Evolutionary conservation across 2,329 filamentous ascomycete species (phyloP).

Genomic region (Phyllosticta citribraziliensis): DNA sequence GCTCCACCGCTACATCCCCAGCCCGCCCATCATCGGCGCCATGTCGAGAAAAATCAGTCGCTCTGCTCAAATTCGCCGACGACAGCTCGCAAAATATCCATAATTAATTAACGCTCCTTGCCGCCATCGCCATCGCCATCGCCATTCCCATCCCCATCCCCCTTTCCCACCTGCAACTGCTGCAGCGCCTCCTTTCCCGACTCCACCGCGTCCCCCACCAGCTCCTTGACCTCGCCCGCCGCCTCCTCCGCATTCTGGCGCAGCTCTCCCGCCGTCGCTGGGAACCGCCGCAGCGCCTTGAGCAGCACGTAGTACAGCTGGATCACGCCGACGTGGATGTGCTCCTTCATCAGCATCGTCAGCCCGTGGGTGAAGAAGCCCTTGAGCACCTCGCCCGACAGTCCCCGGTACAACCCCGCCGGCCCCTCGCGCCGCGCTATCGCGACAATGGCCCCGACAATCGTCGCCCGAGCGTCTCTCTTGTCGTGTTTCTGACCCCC

Average conservation of each 20-base stretch:
- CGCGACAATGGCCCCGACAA: conserved; percentile 53
- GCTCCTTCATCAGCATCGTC: conserved; percentile 79
- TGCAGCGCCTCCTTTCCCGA: conserved; percentile 18
- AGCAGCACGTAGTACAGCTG: conserved; percentile 59
- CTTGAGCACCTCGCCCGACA: conserved; percentile 67
- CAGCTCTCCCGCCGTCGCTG: conserved; percentile 23
- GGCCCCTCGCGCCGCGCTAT: conserved; percentile 56
- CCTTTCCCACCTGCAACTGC: conserved; percentile 16
- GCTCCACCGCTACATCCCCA: background rate
- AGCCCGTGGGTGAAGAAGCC: conserved; percentile 79
- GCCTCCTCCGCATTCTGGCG: conserved; percentile 19
- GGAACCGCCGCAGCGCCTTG: conserved; percentile 32
- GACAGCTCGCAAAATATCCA: background rate
- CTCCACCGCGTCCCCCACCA: conserved; percentile 19
- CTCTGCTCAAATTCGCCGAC: background rate
- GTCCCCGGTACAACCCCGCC: conserved; percentile 61
- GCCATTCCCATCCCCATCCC: background rate
- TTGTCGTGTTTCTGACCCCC: conserved; percentile 1
- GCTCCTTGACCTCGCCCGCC: conserved; percentile 19
- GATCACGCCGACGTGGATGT: conserved; percentile 62
- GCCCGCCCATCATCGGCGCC: background rate
- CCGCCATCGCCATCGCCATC: no score
- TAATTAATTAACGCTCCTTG: background rate
- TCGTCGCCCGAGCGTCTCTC: conserved; percentile 36
- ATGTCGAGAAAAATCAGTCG: background rate